Conservation (phyloP, 2,329 filamentous ascomycete species). For the Fusarium proliferatum region DNA sequence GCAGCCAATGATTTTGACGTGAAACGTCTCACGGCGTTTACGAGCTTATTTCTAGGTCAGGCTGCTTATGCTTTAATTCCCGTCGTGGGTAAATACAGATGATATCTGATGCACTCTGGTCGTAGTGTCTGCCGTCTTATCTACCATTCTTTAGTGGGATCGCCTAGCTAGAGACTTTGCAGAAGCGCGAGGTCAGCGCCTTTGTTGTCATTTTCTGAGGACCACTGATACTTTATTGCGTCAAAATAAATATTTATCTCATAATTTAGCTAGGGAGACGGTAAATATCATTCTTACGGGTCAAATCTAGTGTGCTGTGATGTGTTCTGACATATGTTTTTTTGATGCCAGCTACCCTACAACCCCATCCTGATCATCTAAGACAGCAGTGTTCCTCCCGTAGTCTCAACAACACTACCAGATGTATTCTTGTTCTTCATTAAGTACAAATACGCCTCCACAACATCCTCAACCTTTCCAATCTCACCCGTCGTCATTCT, state of each 20-base stretch:
- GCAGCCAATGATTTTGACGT: background rate
- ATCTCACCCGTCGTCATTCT: slow-evolving; percentile 27
- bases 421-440: slow-evolving; percentile 41
- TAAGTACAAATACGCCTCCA: slow-evolving; percentile 37
- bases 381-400: slow-evolving; percentile 32
- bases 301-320: accelerated
- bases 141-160: background rate
- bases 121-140: background rate
- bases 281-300: accelerated
- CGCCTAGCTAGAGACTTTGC: accelerated
- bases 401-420: slow-evolving; percentile 37
- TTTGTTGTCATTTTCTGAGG: accelerated
- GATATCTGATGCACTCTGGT: accelerated
- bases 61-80: background rate
- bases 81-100: background rate
- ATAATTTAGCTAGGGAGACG: accelerated
- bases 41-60: background rate
- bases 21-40: slow-evolving; percentile 5
- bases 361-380: background rate
- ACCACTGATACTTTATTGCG: accelerated
- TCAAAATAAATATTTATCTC: accelerated
- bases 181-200: accelerated
- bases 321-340: background rate
- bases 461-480: slow-evolving; percentile 34
- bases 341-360: background rate